Percentiles rank a stretch among this genome's conserved stretches.
Evolutionary conservation across 1,284 basidiomycete genomes (phyloP).

Genomic region (Puccinia hordei): DNA sequence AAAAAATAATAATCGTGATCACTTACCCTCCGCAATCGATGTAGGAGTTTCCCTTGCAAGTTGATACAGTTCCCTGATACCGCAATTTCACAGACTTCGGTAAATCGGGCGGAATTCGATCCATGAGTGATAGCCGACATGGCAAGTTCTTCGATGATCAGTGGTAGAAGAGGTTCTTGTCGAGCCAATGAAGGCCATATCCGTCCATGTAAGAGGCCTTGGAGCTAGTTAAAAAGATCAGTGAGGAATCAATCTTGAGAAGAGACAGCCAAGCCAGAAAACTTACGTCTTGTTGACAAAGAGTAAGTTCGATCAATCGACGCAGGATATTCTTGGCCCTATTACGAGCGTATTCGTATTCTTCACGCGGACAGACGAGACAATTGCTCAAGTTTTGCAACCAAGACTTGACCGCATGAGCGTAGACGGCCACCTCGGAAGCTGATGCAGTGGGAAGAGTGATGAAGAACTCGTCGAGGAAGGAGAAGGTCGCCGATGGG

Average conservation of each 20-base stretch:
- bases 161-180: constrained; percentile 62
- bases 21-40: constrained; percentile 73
- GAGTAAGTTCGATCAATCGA: constrained; percentile 72
- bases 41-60: constrained; percentile 75
- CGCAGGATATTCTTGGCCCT: constrained; percentile 73
- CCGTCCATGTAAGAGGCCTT: constrained; percentile 41
- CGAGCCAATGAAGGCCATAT: constrained; percentile 49
- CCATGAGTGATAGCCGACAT: constrained; percentile 78
- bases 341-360: constrained; percentile 56
- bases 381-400: constrained; percentile 75
- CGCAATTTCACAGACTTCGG: constrained; percentile 73
- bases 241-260: not conserved
- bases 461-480: constrained; percentile 74
- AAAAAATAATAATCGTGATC: not conserved
- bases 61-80: constrained; percentile 73
- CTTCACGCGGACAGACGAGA: constrained; percentile 68
- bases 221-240: constrained; percentile 25
- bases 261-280: not conserved
- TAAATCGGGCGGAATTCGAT: constrained; percentile 72
- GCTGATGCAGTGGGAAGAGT: constrained; percentile 66
- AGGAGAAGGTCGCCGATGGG: constrained; percentile 79
- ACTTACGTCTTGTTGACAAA: constrained; percentile 69
- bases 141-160: constrained; percentile 75
- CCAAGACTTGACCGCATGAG: constrained; percentile 82
- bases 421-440: constrained; percentile 65